Conservation (phyloP, 257 asterid species). For the Nicotiana benthamiana region DNA sequence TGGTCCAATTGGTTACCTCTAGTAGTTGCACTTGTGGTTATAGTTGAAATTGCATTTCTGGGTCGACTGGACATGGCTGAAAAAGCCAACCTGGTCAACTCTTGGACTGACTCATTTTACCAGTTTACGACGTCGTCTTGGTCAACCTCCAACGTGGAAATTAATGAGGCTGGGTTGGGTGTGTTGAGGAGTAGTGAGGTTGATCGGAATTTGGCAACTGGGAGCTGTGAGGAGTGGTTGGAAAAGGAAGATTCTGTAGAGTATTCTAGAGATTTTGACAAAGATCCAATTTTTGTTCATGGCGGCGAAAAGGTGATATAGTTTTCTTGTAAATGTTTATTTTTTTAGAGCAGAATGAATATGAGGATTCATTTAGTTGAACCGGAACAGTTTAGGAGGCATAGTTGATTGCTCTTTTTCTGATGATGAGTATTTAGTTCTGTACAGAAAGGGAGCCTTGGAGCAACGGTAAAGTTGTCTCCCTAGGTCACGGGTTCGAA, state of each 20-base stretch:
- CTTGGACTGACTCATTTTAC: conserved; percentile 91
- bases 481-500: too few species aligned
- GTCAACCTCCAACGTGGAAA: neutral
- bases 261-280: conserved; percentile 68
- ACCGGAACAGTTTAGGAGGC: neutral
- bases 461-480: too few species aligned
- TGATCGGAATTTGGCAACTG: conserved; percentile 13
- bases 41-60: conserved; percentile 77
- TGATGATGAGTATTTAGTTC: too few species aligned
- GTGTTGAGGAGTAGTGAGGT: neutral
- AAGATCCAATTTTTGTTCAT: conserved; percentile 47
- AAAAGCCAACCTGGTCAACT: conserved; percentile 69
- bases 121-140: conserved; percentile 39
- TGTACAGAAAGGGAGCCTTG: too few species aligned
- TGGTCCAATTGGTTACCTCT: conserved; percentile 61
- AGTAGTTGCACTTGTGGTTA: conserved; percentile 58
- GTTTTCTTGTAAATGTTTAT: neutral
- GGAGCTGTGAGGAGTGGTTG: conserved; percentile 73
- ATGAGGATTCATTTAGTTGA: neutral
- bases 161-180: neutral
- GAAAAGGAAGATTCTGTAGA: conserved; percentile 59
- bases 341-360: neutral
- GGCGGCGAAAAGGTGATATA: conserved; percentile 53
- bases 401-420: neutral
- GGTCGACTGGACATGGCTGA: conserved; percentile 75